Evolutionary conservation across 1,284 basidiomycete genomes (phyloP).

Genomic region (Trametes pubescens): DNA sequence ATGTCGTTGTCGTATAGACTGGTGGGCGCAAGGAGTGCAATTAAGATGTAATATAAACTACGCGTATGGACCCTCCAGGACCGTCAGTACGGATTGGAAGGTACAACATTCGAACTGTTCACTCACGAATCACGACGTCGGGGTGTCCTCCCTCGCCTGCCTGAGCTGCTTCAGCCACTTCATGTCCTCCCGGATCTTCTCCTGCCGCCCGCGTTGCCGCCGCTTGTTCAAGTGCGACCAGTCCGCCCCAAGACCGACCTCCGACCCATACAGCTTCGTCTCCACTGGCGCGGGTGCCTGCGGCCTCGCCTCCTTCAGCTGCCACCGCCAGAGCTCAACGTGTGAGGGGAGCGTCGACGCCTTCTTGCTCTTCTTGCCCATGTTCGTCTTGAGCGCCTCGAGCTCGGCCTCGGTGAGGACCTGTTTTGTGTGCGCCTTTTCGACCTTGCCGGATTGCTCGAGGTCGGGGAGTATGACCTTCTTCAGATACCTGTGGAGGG

Average conservation of each 20-base stretch:
- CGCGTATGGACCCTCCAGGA: not conserved
- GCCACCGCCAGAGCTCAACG: slow-evolving; percentile 52
- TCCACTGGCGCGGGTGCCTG: slow-evolving; percentile 30
- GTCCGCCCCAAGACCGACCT: slow-evolving; percentile 62
- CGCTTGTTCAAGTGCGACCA: slow-evolving; percentile 64
- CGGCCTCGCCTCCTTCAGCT: slow-evolving; percentile 31
- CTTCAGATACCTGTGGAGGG: slow-evolving; percentile 61
- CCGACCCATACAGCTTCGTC: slow-evolving; percentile 45
- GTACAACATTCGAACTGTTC: no score
- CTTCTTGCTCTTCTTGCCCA: slow-evolving; percentile 37
- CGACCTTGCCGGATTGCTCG: slow-evolving; percentile 47
- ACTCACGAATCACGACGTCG: slow-evolving; percentile 16
- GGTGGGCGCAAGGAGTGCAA: not conserved
- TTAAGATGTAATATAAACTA: not conserved
- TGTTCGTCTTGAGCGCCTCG: slow-evolving; percentile 37
- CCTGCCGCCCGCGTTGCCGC: slow-evolving; percentile 50
- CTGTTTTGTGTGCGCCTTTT: slow-evolving; percentile 52
- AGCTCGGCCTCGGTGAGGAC: slow-evolving; percentile 42
- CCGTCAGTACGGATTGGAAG: not conserved
- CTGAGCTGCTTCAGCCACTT: slow-evolving; percentile 43
- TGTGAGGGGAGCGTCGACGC: slow-evolving; percentile 31
- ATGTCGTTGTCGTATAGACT: no score
- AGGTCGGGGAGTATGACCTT: slow-evolving; percentile 57
- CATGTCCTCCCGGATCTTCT: slow-evolving; percentile 44
- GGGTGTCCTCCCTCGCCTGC: slow-evolving; percentile 34